Base-by-base conservation (phyloP, 208 protist species). In the Trypanosoma cruzi region DNA sequence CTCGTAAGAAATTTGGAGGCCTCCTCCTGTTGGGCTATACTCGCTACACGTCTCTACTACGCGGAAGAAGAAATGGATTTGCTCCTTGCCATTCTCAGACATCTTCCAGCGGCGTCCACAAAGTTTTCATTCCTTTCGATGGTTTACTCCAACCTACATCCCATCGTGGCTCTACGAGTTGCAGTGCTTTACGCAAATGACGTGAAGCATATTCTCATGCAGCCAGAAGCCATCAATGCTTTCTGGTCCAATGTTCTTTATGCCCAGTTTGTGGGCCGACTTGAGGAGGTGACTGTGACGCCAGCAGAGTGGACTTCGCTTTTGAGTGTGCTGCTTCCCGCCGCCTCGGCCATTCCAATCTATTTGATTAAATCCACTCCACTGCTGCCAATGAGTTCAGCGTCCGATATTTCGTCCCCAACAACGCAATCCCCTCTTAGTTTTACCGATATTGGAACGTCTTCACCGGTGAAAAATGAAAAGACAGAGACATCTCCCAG, bases 211-310 rank as follows among this genome's bases (percentile, higher is more conserved):
- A 84, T 94, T 48, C 60, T 94, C 10, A 68, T 58, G 48, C 73
- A 64, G 10, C 37, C 80, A 0, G 81, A 87, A 34, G 81, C 77
- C 64, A 79, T 77, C 53, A 92, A 88, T 68, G 85, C 89, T n/a
- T 87, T 94, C 73, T 94, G 89, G 89, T 80, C 75, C 20, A 90
- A 88, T 66, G 60, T 94, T 34, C 68, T 94, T 26, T 94, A 90
- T 73, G 79, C 82, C 2, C 85, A 87, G 64, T 94, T 81, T 70
- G 81, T 77, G 0, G 75, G 70, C 20, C 71, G 76, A 54, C 71
- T 94, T 46, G 79, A 90, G 55, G 79, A 84, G 36, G 61, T 85
- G 8, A 50, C 62, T 40, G 71, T 81, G 26, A 70, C 72, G 28
- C 63, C 75, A 28, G 75, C 79, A 8, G 73, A 82, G 69, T 94